Evolutionary conservation across 1,284 basidiomycete genomes (phyloP), one percentile per base, ranked within the genome.

Genomic region (Phellopilus nigrolimitatus): DNA sequence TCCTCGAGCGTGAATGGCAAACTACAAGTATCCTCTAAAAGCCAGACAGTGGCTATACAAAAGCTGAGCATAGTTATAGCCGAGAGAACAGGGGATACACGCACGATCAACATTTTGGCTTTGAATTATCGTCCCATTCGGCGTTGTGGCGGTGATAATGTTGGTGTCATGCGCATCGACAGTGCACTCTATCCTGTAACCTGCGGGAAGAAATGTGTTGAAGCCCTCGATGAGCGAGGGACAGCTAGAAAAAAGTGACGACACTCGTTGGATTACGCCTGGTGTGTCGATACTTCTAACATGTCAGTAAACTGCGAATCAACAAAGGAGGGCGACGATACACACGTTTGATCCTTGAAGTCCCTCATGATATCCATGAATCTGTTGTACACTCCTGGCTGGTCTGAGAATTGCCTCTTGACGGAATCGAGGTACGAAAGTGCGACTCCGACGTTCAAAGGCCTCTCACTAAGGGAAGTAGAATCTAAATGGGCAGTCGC

Each of bases 331-430:
- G 15, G 51, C 19, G n/a, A n/a, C n/a, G n/a, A n/a, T n/a, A 74
- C 84, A 62, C 61, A 95, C 92, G 81, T 70, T 61, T 94, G 88
- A 51, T 85, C 86, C 71, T 95, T 95, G 69, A 95, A 95, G 65
- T 97, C 94, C 69, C 97, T 97, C 94, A 97, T 97, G 59, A 97
- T 95, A 63, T 97, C 94, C 62, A 97, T 70, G 66, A 97, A 97
- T 50, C 84, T 81, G 66, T 97, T 97, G 71, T 97, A 97, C 13
- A 95, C 91, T 57, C 93, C 89, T 5, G 93, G 91, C 57, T 88
- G 81, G 62, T 91, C 84, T 40, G 81, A 75, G 62, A 97, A 97
- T 68, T 91, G 85, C 41, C 79, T 68, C 71, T 97, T 95, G 71
- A 97, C 94, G 54, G 88, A 86, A 68, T 97, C 93, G 46, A 97